Conservation (phyloP, 1,139 yeast genomes). For the Kodamaea anthophila region DNA sequence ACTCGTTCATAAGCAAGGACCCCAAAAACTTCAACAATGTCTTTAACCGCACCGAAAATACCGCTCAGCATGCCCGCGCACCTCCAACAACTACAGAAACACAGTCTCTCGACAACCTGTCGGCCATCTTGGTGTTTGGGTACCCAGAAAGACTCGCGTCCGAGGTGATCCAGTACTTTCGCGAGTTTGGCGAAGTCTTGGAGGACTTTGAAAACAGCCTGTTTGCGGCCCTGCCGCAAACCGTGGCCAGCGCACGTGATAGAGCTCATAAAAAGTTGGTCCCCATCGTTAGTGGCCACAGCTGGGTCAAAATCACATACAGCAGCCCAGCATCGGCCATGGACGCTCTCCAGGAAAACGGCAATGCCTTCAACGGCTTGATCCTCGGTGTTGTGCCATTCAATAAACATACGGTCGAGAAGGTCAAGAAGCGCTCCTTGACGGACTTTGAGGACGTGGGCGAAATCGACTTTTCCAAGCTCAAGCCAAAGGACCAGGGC, state of each 20-base stretch:
- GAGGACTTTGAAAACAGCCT: conserved; percentile 57
- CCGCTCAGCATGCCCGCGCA: conserved; percentile 1
- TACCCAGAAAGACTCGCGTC: conserved; percentile 73
- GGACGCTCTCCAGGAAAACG: conserved; percentile 81
- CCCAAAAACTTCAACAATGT: conserved; percentile 43
- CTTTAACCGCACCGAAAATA: conserved; percentile 26
- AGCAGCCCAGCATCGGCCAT: conserved; percentile 70
- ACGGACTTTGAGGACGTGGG: conserved; percentile 55
- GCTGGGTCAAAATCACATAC: conserved; percentile 86
- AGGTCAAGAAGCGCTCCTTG: conserved; percentile 51
- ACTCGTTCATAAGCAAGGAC: conserved; percentile 38
- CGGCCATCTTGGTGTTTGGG: conserved; percentile 82
- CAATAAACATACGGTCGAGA: conserved; percentile 54
- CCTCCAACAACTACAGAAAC: conserved; percentile 15
- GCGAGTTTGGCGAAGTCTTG: conserved; percentile 72
- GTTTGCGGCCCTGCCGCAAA: conserved; percentile 1
- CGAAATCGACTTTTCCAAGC: conserved; percentile 9
- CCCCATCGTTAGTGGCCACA: conserved; percentile 77
- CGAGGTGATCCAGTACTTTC: conserved; percentile 65
- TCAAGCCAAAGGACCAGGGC: conserved; percentile 4
- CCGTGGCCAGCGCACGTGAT: conserved; percentile 3
- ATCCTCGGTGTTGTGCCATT: conserved; percentile 75
- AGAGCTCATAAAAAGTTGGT: conserved; percentile 13
- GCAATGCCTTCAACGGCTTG: conserved; percentile 62
- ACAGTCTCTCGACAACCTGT: conserved; percentile 28